A percentile compares a stretch with the other conserved stretches of the same genome.
Conservation (phyloP, 306 rosid genomes). For the Vigna trinervia region DNA sequence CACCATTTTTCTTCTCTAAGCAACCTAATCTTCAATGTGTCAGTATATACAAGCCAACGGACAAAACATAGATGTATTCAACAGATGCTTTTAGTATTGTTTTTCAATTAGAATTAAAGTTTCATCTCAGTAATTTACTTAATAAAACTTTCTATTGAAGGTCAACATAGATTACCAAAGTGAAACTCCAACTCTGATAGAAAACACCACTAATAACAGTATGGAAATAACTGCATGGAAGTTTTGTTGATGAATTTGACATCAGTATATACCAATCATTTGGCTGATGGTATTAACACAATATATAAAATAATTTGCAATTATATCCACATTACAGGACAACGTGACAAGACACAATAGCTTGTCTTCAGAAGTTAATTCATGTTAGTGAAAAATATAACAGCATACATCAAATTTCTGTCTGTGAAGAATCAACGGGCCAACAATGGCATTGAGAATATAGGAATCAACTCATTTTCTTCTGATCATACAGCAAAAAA, state of each 20-base stretch:
- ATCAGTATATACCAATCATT: not conserved
- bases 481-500: conserved; percentile 24
- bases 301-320: not conserved
- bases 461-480: conserved; percentile 17
- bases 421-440: not conserved
- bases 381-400: not conserved
- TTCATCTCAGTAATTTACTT: not conserved
- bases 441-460: conserved; percentile 2
- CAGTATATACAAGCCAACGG: conserved; percentile 28
- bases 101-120: not conserved
- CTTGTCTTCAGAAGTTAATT: not conserved
- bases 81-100: not conserved
- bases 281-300: not conserved
- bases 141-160: not conserved
- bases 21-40: conserved; percentile 52
- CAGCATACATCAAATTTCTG: not conserved
- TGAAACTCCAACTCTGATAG: not conserved
- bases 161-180: not conserved
- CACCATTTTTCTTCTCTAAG: conserved; percentile 67
- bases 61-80: not conserved
- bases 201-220: not conserved
- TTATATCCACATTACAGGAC: not conserved
- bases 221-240: not conserved
- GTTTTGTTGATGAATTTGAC: conserved; percentile 3
- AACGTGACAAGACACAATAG: conserved; percentile 8